Conservation (phyloP, 805 yeast species). For the Monosporozyma solicola region DNA sequence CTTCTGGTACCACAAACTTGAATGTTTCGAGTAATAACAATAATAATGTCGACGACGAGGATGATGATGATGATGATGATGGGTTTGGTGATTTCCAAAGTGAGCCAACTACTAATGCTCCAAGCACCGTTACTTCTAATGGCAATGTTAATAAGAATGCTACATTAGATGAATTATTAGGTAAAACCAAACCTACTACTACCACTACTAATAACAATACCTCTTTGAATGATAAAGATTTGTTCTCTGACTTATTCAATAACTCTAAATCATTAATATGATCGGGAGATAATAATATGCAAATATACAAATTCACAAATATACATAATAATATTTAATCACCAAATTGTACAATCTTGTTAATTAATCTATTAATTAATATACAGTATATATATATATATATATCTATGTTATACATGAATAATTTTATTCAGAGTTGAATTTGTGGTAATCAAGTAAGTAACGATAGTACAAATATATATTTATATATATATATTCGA, state of each 20-base stretch:
- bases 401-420: constrained; percentile 1
- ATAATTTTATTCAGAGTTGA: too few relatives aligned
- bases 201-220: constrained; percentile 6
- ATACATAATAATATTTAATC: background rate
- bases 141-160: background rate
- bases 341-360: background rate
- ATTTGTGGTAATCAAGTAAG: background rate
- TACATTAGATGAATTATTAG: constrained; percentile 12
- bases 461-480: background rate
- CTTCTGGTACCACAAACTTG: background rate
- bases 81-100: constrained; percentile 33
- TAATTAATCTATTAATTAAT: constrained; percentile 1
- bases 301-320: background rate
- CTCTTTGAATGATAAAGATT: constrained; percentile 13
- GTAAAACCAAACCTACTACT: constrained; percentile 4
- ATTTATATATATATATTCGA: background rate
- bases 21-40: background rate
- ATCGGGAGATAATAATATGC: constrained; percentile 5
- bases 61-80: constrained; percentile 26
- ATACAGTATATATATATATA: background rate
- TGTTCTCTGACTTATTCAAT: constrained; percentile 25
- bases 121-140: constrained; percentile 5
- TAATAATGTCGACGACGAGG: constrained; percentile 18
- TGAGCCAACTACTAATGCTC: constrained; percentile 13
- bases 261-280: constrained; percentile 26